Percentiles rank a stretch among this genome's conserved stretches.
Conservation (phyloP, 441 rosid genomes). For the Mallotus japonicus region DNA sequence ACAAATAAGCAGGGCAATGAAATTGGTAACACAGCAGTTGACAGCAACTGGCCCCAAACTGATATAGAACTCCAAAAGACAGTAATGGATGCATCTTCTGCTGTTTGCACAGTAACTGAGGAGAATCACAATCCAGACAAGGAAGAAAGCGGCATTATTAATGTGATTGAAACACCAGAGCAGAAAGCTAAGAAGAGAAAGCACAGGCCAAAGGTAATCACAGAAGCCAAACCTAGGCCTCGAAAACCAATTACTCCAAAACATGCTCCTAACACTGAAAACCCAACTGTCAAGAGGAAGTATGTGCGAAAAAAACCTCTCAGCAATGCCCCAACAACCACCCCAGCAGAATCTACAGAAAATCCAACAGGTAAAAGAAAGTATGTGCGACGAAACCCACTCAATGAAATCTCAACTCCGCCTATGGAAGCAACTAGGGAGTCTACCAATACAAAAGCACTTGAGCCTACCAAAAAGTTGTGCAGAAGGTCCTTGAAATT, state of each 20-base stretch:
- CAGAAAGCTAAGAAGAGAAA: constrained; percentile 70
- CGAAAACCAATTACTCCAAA: constrained; percentile 21
- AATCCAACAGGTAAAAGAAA: constrained; percentile 54
- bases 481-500: constrained; percentile 69
- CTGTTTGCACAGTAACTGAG: constrained; percentile 20
- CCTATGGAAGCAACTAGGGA: constrained; percentile 34
- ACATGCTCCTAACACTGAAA: constrained; percentile 18
- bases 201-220: constrained; percentile 82
- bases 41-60: constrained; percentile 12
- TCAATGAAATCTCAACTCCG: constrained; percentile 36
- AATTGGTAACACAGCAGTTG: constrained; percentile 18
- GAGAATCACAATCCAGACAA: constrained; percentile 39
- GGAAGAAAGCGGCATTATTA: constrained; percentile 30
- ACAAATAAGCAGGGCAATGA: constrained; percentile 25
- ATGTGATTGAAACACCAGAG: constrained; percentile 70
- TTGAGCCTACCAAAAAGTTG: constrained; percentile 35
- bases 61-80: constrained; percentile 27
- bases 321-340: constrained; percentile 20
- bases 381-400: constrained; percentile 46
- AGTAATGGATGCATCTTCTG: constrained; percentile 32
- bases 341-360: constrained; percentile 22
- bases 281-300: constrained; percentile 57
- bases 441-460: constrained; percentile 30
- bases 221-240: constrained; percentile 55
- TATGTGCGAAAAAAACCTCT: constrained; percentile 41